Percentiles rank a stretch among this genome's conserved stretches.
Conservation (phyloP, 129 eudicot genomes). For the Ambrosia artemisiifolia region DNA sequence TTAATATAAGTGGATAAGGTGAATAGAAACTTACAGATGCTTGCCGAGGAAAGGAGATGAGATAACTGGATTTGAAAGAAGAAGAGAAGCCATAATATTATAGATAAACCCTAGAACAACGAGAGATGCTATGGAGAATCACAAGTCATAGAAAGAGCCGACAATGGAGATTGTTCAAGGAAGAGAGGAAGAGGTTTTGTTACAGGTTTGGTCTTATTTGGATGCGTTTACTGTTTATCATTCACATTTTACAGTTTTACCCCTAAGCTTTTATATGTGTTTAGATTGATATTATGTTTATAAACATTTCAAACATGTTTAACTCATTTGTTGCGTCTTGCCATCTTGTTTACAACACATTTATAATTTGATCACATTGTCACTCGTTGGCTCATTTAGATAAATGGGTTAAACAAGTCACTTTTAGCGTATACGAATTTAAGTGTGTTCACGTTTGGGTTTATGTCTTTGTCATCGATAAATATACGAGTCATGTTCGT, state of each 20-base stretch:
- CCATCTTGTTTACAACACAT: too few species aligned
- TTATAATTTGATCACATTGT: too few species aligned
- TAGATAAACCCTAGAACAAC: slow-evolving; percentile 11
- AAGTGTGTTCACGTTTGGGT: too few species aligned
- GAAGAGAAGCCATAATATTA: slow-evolving; percentile 46
- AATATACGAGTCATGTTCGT: too few species aligned
- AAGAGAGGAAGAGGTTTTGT: slow-evolving; percentile 3
- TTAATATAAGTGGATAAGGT: slow-evolving; percentile 6
- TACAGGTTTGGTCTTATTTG: slow-evolving; percentile 18
- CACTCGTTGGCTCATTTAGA: too few species aligned
- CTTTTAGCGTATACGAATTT: too few species aligned
- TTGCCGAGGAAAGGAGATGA: slow-evolving; percentile 55
- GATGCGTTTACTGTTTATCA: not conserved
- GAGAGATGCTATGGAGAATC: slow-evolving; percentile 4
- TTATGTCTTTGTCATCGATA: too few species aligned
- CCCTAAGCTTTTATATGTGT: not conserved
- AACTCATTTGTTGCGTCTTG: too few species aligned
- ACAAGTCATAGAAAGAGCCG: slow-evolving; percentile 22
- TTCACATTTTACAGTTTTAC: not conserved
- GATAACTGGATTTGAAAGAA: slow-evolving; percentile 45
- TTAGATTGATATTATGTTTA: too few species aligned
- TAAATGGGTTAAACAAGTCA: too few species aligned
- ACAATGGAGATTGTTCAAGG: slow-evolving; percentile 9
- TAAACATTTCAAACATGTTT: too few species aligned
- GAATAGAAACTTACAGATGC: slow-evolving; percentile 45